A percentile compares a stretch with the other conserved stretches of the same genome.
Evolutionary conservation across 2,329 filamentous ascomycete species (phyloP).

Genomic region (Pseudohalonectria lignicola): DNA sequence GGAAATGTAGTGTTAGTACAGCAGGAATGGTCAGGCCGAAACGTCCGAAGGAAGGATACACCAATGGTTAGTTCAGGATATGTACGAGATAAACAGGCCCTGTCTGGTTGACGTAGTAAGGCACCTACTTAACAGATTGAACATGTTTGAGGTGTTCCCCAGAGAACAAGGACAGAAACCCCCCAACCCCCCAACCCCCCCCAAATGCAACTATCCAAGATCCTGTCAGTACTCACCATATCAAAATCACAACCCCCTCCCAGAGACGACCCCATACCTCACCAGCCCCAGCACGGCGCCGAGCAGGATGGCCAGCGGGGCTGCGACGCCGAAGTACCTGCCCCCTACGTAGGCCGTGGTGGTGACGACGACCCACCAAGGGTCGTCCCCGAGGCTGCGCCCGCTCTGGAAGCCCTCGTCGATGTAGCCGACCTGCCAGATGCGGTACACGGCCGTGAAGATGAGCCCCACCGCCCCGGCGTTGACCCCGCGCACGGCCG

Average conservation of each 20-base stretch:
- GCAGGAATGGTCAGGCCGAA: too few relatives aligned
- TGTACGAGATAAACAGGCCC: too few relatives aligned
- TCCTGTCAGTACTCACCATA: too few relatives aligned
- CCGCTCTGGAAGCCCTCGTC: slow-evolving; percentile 35
- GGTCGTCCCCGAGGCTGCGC: slow-evolving; percentile 42
- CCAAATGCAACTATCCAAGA: too few relatives aligned
- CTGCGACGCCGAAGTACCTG: slow-evolving; percentile 32
- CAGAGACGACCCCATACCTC: slow-evolving; percentile 30
- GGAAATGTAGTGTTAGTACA: too few relatives aligned
- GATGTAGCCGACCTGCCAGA: slow-evolving; percentile 52
- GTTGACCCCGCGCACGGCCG: slow-evolving; percentile 43
- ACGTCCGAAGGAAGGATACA: too few relatives aligned
- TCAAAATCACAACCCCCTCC: slow-evolving; percentile 5
- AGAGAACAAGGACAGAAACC: too few relatives aligned
- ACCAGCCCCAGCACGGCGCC: slow-evolving; percentile 34
- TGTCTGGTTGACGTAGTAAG: too few relatives aligned
- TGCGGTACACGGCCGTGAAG: slow-evolving; percentile 51
- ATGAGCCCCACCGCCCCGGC: slow-evolving; percentile 50
- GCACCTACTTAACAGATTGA: too few relatives aligned
- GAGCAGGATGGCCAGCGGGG: slow-evolving; percentile 30
- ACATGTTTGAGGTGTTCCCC: too few relatives aligned
- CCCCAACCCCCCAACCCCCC: too few relatives aligned
- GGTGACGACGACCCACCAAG: slow-evolving; percentile 54
- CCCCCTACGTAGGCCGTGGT: slow-evolving; percentile 32
- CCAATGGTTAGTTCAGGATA: too few relatives aligned